Evolutionary conservation across 345 rosid species (phyloP).

Genomic region (Gossypium bickii): DNA sequence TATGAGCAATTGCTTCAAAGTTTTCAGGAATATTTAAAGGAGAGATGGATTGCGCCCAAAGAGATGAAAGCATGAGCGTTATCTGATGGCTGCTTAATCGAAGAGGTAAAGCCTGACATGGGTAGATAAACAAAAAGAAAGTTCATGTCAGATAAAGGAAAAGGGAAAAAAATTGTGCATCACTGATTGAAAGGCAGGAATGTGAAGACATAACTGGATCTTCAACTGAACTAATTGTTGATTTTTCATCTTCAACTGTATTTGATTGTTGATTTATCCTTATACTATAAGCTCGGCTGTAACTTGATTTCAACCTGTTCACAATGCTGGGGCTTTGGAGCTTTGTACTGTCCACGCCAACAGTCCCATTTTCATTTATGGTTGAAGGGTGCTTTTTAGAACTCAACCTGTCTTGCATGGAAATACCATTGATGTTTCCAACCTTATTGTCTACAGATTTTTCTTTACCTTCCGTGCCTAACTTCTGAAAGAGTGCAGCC

Average conservation of each 20-base stretch:
- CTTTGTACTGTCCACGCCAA: slow-evolving; percentile 26
- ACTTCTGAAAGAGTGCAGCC: slow-evolving; percentile 61
- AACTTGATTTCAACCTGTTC: slow-evolving; percentile 49
- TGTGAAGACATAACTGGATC: slow-evolving; percentile 2
- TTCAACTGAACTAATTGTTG: slow-evolving; percentile 17
- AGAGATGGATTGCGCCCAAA: slow-evolving; percentile 70
- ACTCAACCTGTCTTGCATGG: slow-evolving; percentile 38
- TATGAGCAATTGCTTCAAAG: slow-evolving; percentile 77
- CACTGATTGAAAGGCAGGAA: slow-evolving; percentile 1
- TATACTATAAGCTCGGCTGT: slow-evolving; percentile 37
- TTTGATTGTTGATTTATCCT: slow-evolving; percentile 24
- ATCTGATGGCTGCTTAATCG: slow-evolving; percentile 68
- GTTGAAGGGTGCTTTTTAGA: slow-evolving; percentile 11
- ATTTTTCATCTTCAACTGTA: slow-evolving; percentile 25
- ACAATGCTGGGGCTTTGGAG: slow-evolving; percentile 35
- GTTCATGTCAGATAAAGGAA: slow-evolving; percentile 10
- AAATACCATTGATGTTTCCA: slow-evolving; percentile 31
- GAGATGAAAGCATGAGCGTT: slow-evolving; percentile 55
- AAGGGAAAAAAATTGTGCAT: background rate
- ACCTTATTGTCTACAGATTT: background rate
- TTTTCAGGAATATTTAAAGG: slow-evolving; percentile 61
- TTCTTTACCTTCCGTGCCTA: slow-evolving; percentile 34
- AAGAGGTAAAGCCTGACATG: slow-evolving; percentile 13
- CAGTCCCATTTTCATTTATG: slow-evolving; percentile 3
- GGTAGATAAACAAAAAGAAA: background rate